Evolutionary conservation across 257 asterid species (phyloP), one percentile per base, ranked within the genome.

Genomic region (Capsicum rhomboideum): DNA sequence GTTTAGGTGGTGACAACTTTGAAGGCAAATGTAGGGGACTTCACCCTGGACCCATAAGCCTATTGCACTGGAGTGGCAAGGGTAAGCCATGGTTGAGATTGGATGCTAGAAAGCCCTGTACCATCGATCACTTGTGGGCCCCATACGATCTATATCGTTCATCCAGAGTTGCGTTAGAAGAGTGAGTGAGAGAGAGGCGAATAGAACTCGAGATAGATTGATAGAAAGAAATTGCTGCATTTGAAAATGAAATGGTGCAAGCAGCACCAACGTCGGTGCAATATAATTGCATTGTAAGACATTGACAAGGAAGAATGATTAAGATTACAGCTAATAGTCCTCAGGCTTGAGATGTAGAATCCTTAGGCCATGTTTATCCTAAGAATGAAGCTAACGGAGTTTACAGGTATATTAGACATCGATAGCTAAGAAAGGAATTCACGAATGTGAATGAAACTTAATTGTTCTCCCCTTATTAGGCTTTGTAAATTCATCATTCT

Each of bases 21-120:
- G 94, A 93, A 86, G 98, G 97, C 1, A 93, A 84, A 86, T 92
- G 98, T 42, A 87, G 97, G 78, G 88, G 91, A 46, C 96, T 94
- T 86, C 97, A 94, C 80, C 97, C 97, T 4, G 98, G 98, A n/a
- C 92, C 98, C 2, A 92, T 94, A 28, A 93, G 98, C 89, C 90
- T 94, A n/a, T 86, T 94, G 56, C 97, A 94, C 87, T 94, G 98
- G 98, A 94, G 98, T 44, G 98, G 98, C 7, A 94, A 92, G 87
- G 98, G 98, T 23, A 94, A 94, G 82, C 98, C 97, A 6, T 94
- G 98, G 98, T 83, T 94, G 86, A 92, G 98, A 59, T 29, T 94
- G 82, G 98, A 93, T 86, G 87, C 97, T 1, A 83, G 97, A 86
- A 90, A 86, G 82, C 94, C 97, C 0, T 94, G 98, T 90, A 88